Conservation (phyloP, 2,329 filamentous ascomycete species). For the Dothideomycetes sp. region DNA sequence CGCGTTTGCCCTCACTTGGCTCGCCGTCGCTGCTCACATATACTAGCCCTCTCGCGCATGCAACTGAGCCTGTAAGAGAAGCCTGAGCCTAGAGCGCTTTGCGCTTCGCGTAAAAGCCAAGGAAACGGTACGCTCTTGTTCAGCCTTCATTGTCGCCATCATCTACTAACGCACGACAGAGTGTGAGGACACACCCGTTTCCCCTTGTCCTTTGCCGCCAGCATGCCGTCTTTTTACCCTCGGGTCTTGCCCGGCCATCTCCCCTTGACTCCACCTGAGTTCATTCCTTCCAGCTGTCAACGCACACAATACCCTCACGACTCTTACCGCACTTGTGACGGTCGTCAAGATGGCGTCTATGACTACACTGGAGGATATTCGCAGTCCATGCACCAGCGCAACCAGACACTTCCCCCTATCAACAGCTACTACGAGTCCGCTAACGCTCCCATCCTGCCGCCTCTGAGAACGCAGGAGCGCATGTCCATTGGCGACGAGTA, state of each 20-base stretch:
- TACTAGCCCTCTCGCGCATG: constrained; percentile 13
- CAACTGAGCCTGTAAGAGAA: constrained; percentile 15
- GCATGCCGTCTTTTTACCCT: constrained; percentile 45
- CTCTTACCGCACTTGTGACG: constrained; percentile 32
- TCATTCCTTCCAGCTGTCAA: constrained; percentile 35
- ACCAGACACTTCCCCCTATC: constrained; percentile 27
- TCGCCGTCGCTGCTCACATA: background rate
- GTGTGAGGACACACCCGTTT: constrained; percentile 33
- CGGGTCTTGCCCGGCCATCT: constrained; percentile 34
- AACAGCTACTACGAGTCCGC: constrained; percentile 36
- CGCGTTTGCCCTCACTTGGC: background rate
- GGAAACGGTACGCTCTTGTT: constrained; percentile 15
- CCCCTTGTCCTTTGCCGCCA: constrained; percentile 28
- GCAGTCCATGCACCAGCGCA: constrained; percentile 18
- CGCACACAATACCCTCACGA: constrained; percentile 38
- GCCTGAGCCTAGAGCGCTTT: constrained; percentile 15
- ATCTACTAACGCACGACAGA: constrained; percentile 7
- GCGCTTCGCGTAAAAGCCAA: constrained; percentile 14
- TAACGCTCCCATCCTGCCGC: constrained; percentile 38
- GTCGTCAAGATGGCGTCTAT: constrained; percentile 34
- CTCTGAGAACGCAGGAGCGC: constrained; percentile 35
- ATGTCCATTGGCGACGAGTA: constrained; percentile 31
- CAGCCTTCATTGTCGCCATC: background rate
- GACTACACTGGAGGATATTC: constrained; percentile 34
- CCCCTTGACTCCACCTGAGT: constrained; percentile 43